Base-by-base conservation (phyloP, 139 green algal species). In the Spirogloea muscicola region DNA sequence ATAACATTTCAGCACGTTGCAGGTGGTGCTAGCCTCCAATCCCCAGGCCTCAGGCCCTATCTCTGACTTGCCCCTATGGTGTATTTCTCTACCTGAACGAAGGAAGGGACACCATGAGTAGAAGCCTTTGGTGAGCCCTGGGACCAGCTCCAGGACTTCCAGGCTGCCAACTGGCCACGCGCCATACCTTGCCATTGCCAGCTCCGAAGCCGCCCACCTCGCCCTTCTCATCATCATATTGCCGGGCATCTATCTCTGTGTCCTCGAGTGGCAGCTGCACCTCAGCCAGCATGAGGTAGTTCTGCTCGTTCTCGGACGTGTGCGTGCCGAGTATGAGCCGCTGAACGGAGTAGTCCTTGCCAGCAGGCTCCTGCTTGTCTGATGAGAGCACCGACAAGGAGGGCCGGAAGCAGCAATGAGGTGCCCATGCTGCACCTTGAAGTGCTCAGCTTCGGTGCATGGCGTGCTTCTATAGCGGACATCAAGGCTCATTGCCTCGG, bases 281-380 rank as follows among this genome's bases (percentile, higher is more conserved):
- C 83, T 98, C 92, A 7, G 89, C 94, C 1, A 94, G 89, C 89
- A 98, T 96, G 1, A 99, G 83, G 82, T 98, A 95, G 86, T 99
- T 99, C 78, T 98, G 95, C 85, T 99, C 93, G 27, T 90, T 87
- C 62, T 98, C 94, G 2, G 84, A 92, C 0, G 95, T 99, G 87
- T 98, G 95, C 25, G 95, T 99, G 16, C 95, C 95, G 64, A 99
- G 84, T 31, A 99, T 87, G 42, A 99, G 80, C 59, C 90, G 86
- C 86, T 99, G 95, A 82, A 95, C 95, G 58, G 84, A 91, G 69
- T 89, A 95, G 43, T 94, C 88, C 69, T 92, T 89, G 13, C 79
- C 88, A 9, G 65, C 34, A 3, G 79, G 59, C 40, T 88, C 84
- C n/a, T 51, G 37, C 6, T 60, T 40, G 9, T 86, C 77, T 81